Evolutionary conservation across 108 stramenopile genomes (phyloP), one percentile per base, ranked within the genome.

Genomic region (Cylindrotheca closterium): DNA sequence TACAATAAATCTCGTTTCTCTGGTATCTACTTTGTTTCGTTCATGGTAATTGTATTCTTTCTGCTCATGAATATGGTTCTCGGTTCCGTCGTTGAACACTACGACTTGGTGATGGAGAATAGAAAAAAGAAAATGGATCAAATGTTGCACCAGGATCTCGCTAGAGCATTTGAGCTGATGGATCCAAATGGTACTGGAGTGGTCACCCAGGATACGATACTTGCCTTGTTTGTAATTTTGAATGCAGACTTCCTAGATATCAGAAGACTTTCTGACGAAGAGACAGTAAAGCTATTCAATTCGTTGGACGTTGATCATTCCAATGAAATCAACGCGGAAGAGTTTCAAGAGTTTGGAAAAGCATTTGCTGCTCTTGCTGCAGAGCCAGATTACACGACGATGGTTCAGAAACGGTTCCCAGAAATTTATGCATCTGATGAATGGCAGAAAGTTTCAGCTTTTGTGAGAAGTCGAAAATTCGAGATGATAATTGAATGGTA

Each of bases 21-120:
- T n/a, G 77, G 72, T 28, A 10, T 88, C 21, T 93, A 73, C 65
- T 93, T 88, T 34, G 65, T 88, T 15, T 72, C 73, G 28, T 93
- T 82, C 61, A 89, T 93, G 87, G 45, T 81, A 15, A 49, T 93
- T 46, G 58, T 77, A 1, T 90, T 84, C 77, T 93, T 88, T 60
- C 86, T 86, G 64, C 37, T 89, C 47, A 88, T 87, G 88, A 89
- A 89, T 54, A 63, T 93, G 2, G 62, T 93, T 55, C 79, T 93
- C 0, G 87, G 81, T 25, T 72, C 73, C 8, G 73, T 86, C 27
- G 71, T 82, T 1, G 84, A 88, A 61, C 27, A 54, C 47, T 93
- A 93, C 58, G 77, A 88, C 52, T 68, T 82, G 18, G 73, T 68
- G 7, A 72, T 79, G 30, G 58, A 68, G 24, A 48, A 49, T 24